phyloP scores from a whole-genome alignment of 805 yeast species.

The Saccharomycopsis sp. region DNA sequence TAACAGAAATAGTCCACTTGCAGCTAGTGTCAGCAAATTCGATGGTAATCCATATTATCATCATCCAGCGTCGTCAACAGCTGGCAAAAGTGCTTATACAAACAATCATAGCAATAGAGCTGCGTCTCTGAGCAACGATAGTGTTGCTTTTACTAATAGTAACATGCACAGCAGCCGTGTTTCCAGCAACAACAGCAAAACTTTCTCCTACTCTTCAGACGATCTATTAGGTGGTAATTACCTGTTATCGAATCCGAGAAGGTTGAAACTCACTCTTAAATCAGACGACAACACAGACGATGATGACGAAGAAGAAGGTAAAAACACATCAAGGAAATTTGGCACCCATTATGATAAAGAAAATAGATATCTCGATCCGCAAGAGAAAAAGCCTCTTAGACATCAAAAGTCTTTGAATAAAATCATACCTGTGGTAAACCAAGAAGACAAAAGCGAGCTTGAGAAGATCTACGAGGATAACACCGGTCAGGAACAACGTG shows the following conservation, averaged over 20 bases:
- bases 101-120: neutral
- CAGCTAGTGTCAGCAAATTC: neutral
- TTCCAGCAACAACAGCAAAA: neutral
- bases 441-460: neutral
- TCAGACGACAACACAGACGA: neutral
- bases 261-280: neutral
- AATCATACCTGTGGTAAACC: neutral
- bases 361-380: no score
- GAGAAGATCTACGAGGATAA: neutral
- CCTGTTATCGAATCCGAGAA: neutral
- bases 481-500: neutral
- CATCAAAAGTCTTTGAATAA: neutral
- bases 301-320: neutral
- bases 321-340: neutral
- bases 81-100: neutral
- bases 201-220: neutral
- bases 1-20: neutral
- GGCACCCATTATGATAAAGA: no score
- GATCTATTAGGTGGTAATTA: slow-evolving; percentile 1
- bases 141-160: neutral
- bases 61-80: neutral
- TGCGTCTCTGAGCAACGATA: neutral
- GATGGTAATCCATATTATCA: neutral
- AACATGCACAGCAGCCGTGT: neutral
- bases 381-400: neutral